Evolutionary conservation across 306 rosid genomes (phyloP), one percentile per base, ranked within the genome.

Genomic region (Prosopis cineraria): DNA sequence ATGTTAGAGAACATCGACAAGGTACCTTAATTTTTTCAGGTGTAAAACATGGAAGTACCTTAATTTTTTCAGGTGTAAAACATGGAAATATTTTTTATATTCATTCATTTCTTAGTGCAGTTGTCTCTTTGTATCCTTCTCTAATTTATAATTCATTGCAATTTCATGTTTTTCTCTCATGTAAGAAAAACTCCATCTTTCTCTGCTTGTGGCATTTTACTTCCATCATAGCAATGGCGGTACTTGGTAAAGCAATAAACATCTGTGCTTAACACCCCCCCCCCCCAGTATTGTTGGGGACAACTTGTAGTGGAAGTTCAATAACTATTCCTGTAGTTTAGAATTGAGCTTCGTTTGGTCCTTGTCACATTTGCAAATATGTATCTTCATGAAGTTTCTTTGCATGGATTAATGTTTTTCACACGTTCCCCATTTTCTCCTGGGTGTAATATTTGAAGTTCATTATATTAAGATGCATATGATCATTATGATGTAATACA

Each of bases 1-100:
- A 93, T 93, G 98, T 77, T 91, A 69, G 96, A 90, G 85, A 93
- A 93, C 88, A 89, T 93, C 43, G 87, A 84, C 60, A 84, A 84
- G 87, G 87, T 84, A 84, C 39, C 73, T 36, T 73, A 27, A n/a
- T 25, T 37, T 41, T n/a, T 55, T 62, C 63, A 34, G 56, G 33
- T 27, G 36, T 33, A 56, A 44, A 29, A 30, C 45, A 53, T 33
- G 64, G 14, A 33, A 12, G 11, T 40, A 60, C n/a, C n/a, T n/a
- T n/a, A n/a, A n/a, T n/a, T n/a, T n/a, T n/a, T 55, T 62, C 63
- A 34, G 56, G 33, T 27, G 36, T 33, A 56, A 44, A 29, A 30
- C 45, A 53, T 33, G 64, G 14, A 33, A 12, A 17, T 40, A 60
- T 62, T 60, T 22, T 14, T 19, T 11, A 52, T 22, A 10, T 27